These are phyloP conservation scores for Suillus sp. DNA, from an alignment of 768 basidiomycete genomes.

Conservation along the genomic window DNA sequence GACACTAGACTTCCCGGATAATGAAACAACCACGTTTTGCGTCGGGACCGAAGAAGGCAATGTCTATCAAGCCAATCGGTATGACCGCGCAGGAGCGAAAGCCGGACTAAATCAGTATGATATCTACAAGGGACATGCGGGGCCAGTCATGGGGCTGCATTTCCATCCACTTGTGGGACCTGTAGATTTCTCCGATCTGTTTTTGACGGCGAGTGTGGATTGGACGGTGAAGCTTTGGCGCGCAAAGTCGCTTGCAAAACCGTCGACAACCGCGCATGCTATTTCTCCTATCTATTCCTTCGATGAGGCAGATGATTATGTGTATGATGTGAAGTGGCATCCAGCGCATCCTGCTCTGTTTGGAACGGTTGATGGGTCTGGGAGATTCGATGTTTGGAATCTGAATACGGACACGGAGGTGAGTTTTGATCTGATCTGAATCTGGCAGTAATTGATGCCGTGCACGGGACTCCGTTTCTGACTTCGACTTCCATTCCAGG, in stretches of 20 bases:
- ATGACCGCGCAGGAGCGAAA: conserved; percentile 95
- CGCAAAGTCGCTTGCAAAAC: conserved; percentile 73
- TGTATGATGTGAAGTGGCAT: conserved; percentile 99
- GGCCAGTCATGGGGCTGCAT: conserved; percentile 91
- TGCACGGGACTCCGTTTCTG: neutral
- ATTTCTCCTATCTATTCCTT: conserved; percentile 89
- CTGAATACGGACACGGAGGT: conserved; percentile 97
- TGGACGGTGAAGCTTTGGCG: conserved; percentile 99
- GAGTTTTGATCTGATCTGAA: conserved; percentile 29
- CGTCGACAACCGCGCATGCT: conserved; percentile 54
- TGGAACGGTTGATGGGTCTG: conserved; percentile 91
- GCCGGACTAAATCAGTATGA: conserved; percentile 94
- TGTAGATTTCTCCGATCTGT: conserved; percentile 94
- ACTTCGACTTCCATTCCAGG: conserved; percentile 47
- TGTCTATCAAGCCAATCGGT: conserved; percentile 94
- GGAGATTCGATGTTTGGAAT: conserved; percentile 97
- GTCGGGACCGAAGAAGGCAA: conserved; percentile 98
- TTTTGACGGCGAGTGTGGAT: conserved; percentile 90
- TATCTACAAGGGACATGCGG: conserved; percentile 89
- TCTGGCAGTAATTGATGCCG: neutral
- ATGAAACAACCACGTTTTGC: conserved; percentile 96
- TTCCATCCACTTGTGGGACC: conserved; percentile 93
- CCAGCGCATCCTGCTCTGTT: conserved; percentile 93
- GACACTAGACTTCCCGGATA: conserved; percentile 89
- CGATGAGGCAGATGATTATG: conserved; percentile 97